These are phyloP conservation scores for Lactarius trivialis DNA, from an alignment of 768 basidiomycete genomes.

Conservation along the genomic window DNA sequence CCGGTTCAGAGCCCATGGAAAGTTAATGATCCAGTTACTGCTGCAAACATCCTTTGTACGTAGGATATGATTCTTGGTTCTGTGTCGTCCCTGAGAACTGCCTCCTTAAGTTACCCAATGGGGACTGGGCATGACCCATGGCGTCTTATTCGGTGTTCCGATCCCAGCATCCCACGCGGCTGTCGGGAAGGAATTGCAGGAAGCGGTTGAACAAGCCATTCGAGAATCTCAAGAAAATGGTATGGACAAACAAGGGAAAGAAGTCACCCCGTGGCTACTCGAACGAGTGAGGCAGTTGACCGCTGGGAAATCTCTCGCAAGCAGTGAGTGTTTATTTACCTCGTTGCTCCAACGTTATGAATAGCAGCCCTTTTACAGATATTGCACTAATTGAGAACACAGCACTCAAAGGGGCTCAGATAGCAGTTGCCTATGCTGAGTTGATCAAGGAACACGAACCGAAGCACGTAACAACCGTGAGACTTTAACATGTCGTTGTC, in stretches of 20 bases:
- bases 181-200: slow-evolving; percentile 62
- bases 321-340: slow-evolving; percentile 42
- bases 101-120: slow-evolving; percentile 53
- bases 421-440: slow-evolving; percentile 69
- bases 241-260: slow-evolving; percentile 74
- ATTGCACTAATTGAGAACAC: slow-evolving; percentile 87
- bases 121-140: slow-evolving; percentile 66
- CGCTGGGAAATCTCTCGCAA: slow-evolving; percentile 61
- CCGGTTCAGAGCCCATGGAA: slow-evolving; percentile 69
- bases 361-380: slow-evolving; percentile 39
- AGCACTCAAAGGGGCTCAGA: slow-evolving; percentile 68
- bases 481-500: not conserved
- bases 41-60: slow-evolving; percentile 73
- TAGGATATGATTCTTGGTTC: slow-evolving; percentile 6
- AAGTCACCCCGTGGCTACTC: slow-evolving; percentile 92
- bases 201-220: slow-evolving; percentile 78
- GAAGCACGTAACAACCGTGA: slow-evolving; percentile 12
- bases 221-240: slow-evolving; percentile 77
- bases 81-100: not conserved
- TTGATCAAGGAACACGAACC: slow-evolving; percentile 28
- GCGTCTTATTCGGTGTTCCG: slow-evolving; percentile 80
- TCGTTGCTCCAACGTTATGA: not conserved
- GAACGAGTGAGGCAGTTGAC: slow-evolving; percentile 77
- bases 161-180: slow-evolving; percentile 74
- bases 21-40: slow-evolving; percentile 51